Evolutionary conservation across 106 monocot species (phyloP).

Genomic region (Iris macrosiphon): DNA sequence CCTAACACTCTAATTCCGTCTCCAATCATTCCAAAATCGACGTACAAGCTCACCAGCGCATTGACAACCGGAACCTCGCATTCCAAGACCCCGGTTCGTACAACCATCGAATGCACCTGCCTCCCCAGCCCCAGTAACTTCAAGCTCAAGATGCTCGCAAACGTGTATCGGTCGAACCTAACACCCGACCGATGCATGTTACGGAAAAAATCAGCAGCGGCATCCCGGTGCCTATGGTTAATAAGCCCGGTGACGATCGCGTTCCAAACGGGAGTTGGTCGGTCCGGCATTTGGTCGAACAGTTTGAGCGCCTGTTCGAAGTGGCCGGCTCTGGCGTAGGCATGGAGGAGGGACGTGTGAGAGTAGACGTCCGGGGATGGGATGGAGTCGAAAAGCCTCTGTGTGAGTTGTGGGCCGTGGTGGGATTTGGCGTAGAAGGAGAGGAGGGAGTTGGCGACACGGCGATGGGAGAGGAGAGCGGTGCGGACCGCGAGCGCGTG

Average conservation of each 20-base stretch:
- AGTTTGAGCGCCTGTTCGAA: slow-evolving; percentile 17
- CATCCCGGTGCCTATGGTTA: slow-evolving; percentile 1
- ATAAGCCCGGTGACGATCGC: slow-evolving; percentile 19
- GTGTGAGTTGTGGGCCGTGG: background rate
- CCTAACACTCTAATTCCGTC: slow-evolving; percentile 20
- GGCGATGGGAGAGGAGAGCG: slow-evolving; percentile 12
- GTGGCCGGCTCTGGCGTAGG: slow-evolving; percentile 13
- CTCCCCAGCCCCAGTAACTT: slow-evolving; percentile 7
- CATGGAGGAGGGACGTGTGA: slow-evolving; percentile 27
- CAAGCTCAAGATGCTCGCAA: slow-evolving; percentile 16
- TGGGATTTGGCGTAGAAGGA: slow-evolving; percentile 34
- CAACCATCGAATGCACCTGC: slow-evolving; percentile 30
- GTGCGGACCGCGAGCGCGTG: slow-evolving; percentile 26
- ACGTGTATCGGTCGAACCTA: slow-evolving; percentile 15
- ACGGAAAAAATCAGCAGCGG: slow-evolving; percentile 14
- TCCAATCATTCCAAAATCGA: slow-evolving; percentile 13
- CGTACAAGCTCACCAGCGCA: slow-evolving; percentile 35
- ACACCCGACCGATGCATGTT: slow-evolving; percentile 25
- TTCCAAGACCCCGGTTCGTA: slow-evolving; percentile 21
- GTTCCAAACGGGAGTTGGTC: slow-evolving; percentile 21
- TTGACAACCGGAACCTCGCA: slow-evolving; percentile 18
- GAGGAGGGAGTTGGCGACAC: slow-evolving; percentile 39
- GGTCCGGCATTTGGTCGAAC: slow-evolving; percentile 25
- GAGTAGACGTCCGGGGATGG: slow-evolving; percentile 22
- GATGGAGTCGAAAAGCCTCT: slow-evolving; percentile 15